phyloP scores from a whole-genome alignment of 1,139 yeast species.

The Taiozyma onychis region DNA sequence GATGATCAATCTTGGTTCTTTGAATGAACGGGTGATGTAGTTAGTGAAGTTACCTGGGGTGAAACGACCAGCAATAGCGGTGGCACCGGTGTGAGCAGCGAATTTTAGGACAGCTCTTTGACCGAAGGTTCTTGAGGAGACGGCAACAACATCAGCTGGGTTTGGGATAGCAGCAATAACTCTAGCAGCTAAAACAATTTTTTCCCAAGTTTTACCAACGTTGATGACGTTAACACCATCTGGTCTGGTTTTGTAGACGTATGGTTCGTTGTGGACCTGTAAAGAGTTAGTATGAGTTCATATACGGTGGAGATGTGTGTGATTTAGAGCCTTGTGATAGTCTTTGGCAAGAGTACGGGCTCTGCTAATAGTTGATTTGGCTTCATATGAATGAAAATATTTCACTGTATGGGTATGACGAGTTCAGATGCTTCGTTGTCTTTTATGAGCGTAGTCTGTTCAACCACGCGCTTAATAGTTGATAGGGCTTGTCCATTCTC shows the following conservation, averaged over 20 bases:
- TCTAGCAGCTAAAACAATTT: slow-evolving; percentile 99
- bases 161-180: slow-evolving; percentile 99
- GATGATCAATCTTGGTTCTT: slow-evolving; percentile 99
- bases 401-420: neutral
- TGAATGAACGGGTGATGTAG: slow-evolving; percentile 99
- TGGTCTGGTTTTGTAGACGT: slow-evolving; percentile 99
- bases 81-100: slow-evolving; percentile 99
- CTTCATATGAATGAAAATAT: neutral
- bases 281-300: slow-evolving; percentile 2
- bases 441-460: neutral
- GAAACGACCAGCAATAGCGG: slow-evolving; percentile 99
- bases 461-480: neutral
- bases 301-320: neutral
- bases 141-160: slow-evolving; percentile 97
- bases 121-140: slow-evolving; percentile 99
- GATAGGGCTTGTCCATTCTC: neutral
- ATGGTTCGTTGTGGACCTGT: slow-evolving; percentile 97
- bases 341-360: neutral
- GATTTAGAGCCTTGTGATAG: neutral
- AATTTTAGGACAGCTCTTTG: slow-evolving; percentile 99
- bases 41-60: slow-evolving; percentile 99
- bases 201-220: slow-evolving; percentile 99
- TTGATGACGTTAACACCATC: slow-evolving; percentile 99
- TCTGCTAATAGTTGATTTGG: neutral
- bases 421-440: neutral